Evolutionary conservation across 441 rosid genomes (phyloP).

Genomic region (Corymbia citriodora): DNA sequence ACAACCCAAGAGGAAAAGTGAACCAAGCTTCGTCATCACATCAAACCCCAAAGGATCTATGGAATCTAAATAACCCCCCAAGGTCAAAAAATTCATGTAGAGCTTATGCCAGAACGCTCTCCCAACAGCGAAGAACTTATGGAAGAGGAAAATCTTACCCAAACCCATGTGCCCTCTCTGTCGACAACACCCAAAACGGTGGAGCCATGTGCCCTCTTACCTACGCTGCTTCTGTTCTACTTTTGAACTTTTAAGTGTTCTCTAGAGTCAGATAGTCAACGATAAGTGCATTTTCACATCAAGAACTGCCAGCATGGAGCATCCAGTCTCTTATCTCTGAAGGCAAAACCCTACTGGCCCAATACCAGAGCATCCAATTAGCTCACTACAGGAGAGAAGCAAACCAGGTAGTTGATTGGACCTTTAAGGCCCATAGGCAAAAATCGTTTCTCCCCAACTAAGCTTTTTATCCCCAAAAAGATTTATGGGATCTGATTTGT

Average conservation of each 20-base stretch:
- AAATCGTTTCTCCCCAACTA: too few relatives aligned
- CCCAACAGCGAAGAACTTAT: background rate
- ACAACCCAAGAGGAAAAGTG: background rate
- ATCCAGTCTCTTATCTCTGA: too few relatives aligned
- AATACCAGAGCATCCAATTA: too few relatives aligned
- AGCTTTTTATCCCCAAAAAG: too few relatives aligned
- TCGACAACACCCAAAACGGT: background rate
- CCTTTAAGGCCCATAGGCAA: too few relatives aligned
- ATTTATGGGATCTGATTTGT: too few relatives aligned
- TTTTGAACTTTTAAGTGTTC: too few relatives aligned
- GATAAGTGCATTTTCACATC: too few relatives aligned
- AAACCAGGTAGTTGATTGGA: background rate
- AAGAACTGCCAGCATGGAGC: too few relatives aligned
- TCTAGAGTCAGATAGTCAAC: too few relatives aligned
- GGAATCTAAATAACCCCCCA: background rate
- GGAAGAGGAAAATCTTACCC: background rate
- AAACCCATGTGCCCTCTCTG: background rate
- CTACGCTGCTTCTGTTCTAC: background rate
- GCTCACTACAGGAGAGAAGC: too few relatives aligned
- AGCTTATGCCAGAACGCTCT: background rate
- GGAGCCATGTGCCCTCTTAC: background rate
- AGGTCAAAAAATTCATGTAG: background rate
- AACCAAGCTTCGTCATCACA: background rate
- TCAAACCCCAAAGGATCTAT: background rate
- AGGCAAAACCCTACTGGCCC: too few relatives aligned